Evolutionary conservation across 2,329 filamentous ascomycete genomes (phyloP), one percentile per base, ranked within the genome.

Genomic region (Neofusicoccum umdonicola): DNA sequence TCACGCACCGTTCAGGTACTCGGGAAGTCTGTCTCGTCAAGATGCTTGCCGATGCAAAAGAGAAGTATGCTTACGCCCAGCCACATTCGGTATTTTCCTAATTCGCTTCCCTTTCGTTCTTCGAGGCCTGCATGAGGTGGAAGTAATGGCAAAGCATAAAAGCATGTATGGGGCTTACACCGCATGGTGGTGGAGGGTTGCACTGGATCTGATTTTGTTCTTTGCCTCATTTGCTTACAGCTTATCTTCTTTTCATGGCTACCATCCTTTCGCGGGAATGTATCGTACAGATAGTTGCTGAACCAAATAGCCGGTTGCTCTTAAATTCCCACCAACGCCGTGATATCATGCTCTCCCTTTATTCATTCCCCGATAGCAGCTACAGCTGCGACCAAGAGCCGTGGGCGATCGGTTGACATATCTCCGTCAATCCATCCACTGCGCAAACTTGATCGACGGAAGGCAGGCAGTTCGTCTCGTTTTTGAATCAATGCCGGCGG

Each of bases 261-360:
- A 15, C 45, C 13, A 19, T 62, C 17, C 19, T 42, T 51, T 51
- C 13, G 8, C 39, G 57, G 7, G 41, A 3, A 62, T 17, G 35
- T 62, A 51, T 50, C 9, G 58, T 62, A 62, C 45, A 62, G 9
- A 9, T 35, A 60, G n/a, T 58, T 39, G 44, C 45, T 42, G 19
- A 44, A 37, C 12, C 17, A 47, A 34, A 50, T 50, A 13, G 19
- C 35, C n/a, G 11, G 9, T 39, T 51, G 35, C 39, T 42, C 17
- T 39, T 35, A 62, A 19, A n/a, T 42, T 34, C 42, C 57, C 58
- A 41, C 45, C 58, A 62, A 62, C 58, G 58, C 58, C 58, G 58
- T 62, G 58, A 62, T 51, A 62, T 51, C 58, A 62, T 62, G 44
- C 42, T 48, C 22, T 39, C 31, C 56, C 12, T 41, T 31, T 15